Evolutionary conservation across 2,329 filamentous ascomycete genomes (phyloP).

Genomic region (Microcyclospora tardicrescens): DNA sequence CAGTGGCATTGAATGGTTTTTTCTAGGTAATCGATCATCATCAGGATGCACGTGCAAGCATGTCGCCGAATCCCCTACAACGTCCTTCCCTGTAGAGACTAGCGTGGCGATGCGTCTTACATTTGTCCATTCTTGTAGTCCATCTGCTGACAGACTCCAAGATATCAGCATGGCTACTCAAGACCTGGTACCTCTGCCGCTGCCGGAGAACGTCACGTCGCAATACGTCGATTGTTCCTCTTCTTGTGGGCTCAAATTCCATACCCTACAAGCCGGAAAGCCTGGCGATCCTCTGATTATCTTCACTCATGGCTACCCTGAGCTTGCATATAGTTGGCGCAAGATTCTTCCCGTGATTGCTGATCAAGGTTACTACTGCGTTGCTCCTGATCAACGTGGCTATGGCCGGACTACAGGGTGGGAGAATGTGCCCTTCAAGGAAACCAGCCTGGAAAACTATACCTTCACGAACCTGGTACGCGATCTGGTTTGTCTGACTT

Average conservation of each 20-base stretch:
- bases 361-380: slow-evolving; percentile 47
- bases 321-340: slow-evolving; percentile 58
- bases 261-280: slow-evolving; percentile 44
- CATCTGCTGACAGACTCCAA: no score
- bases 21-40: no score
- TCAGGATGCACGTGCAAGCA: no score
- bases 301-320: slow-evolving; percentile 54
- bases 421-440: slow-evolving; percentile 38
- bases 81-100: no score
- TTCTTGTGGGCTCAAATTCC: slow-evolving; percentile 45
- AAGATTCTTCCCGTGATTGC: slow-evolving; percentile 49
- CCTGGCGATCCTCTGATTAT: slow-evolving; percentile 43
- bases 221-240: slow-evolving; percentile 43
- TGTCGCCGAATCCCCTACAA: no score
- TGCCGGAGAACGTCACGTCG: slow-evolving; percentile 43
- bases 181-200: slow-evolving; percentile 25
- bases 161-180: no score
- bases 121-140: no score
- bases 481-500: slow-evolving; percentile 48
- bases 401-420: slow-evolving; percentile 54
- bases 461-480: slow-evolving; percentile 46
- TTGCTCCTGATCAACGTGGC: slow-evolving; percentile 55
- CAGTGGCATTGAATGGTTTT: no score
- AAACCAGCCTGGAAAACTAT: slow-evolving; percentile 45
- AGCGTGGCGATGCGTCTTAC: no score